phyloP scores from a whole-genome alignment of 169 alveolate genomes.

The Plasmodium gonderi region DNA sequence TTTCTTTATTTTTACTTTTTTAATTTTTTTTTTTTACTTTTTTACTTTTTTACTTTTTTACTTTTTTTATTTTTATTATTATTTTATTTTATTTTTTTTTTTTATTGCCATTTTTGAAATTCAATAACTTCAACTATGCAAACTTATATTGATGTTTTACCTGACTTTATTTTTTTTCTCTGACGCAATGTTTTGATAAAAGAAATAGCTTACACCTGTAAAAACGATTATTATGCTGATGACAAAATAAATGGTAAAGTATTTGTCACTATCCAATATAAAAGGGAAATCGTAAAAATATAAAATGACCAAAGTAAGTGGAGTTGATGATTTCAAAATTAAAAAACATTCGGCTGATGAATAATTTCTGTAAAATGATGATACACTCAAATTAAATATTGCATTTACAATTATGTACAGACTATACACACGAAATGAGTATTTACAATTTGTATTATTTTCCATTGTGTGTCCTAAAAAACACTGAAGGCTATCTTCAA shows the following conservation, averaged over 20 bases:
- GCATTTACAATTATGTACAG: constrained; percentile 49
- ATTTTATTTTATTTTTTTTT: too few relatives aligned
- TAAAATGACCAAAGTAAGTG: constrained; percentile 54
- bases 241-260: constrained; percentile 55
- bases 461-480: constrained; percentile 54
- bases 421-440: constrained; percentile 10
- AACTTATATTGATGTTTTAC: not conserved
- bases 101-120: too few relatives aligned
- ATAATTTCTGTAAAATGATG: constrained; percentile 45
- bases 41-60: not conserved
- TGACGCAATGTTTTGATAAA: constrained; percentile 29
- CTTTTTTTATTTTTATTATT: not conserved
- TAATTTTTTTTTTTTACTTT: too few relatives aligned
- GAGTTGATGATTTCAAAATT: constrained; percentile 70
- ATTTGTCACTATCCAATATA: constrained; percentile 63
- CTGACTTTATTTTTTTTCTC: not conserved
- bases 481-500: constrained; percentile 42
- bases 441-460: constrained; percentile 50
- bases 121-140: too few relatives aligned
- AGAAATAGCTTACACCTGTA: constrained; percentile 68
- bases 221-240: constrained; percentile 52
- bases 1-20: too few relatives aligned
- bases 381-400: constrained; percentile 57
- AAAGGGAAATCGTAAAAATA: constrained; percentile 57
- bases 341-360: constrained; percentile 71